Evolutionary conservation across 192 early-diverging fungal species (phyloP).

Genomic region (Backusella macrospora): DNA sequence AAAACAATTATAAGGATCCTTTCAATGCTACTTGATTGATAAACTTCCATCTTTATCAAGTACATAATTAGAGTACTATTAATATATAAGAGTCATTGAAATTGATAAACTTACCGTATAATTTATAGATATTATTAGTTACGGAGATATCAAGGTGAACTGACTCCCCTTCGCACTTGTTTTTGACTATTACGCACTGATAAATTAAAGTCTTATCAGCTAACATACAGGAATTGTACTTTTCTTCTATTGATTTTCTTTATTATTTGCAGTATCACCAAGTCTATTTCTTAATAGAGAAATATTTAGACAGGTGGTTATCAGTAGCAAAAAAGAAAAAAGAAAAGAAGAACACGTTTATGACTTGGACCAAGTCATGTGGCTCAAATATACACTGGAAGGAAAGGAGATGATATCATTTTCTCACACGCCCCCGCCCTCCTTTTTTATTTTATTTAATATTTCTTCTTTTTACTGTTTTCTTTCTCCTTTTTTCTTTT

Average conservation of each 20-base stretch:
- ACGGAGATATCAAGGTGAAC: neutral
- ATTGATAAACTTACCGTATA: neutral
- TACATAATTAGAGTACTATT: too few relatives aligned
- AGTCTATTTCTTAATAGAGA: too few relatives aligned
- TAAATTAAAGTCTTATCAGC: neutral
- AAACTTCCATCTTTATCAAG: too few relatives aligned
- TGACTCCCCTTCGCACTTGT: neutral
- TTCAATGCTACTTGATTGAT: too few relatives aligned
- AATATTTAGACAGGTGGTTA: neutral
- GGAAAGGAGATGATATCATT: constrained; percentile 12
- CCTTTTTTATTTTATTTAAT: constrained; percentile 10
- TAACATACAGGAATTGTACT: neutral
- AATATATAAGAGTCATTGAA: neutral
- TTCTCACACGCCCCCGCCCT: neutral
- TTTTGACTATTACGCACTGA: neutral
- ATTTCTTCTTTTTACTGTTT: constrained; percentile 16
- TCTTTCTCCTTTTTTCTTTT: constrained; percentile 11
- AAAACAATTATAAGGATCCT: too few relatives aligned
- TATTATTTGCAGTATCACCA: too few relatives aligned
- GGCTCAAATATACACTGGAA: constrained; percentile 7
- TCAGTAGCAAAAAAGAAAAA: neutral
- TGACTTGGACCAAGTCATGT: constrained; percentile 1
- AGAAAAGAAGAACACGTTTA: neutral
- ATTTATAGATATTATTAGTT: neutral
- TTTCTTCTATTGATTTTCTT: too few relatives aligned